A percentile compares a stretch with the other conserved stretches of the same genome.
These are phyloP conservation scores for Dictyostelium capitatum DNA, from an alignment of 78 protist genomes.

Conservation along the genomic window DNA sequence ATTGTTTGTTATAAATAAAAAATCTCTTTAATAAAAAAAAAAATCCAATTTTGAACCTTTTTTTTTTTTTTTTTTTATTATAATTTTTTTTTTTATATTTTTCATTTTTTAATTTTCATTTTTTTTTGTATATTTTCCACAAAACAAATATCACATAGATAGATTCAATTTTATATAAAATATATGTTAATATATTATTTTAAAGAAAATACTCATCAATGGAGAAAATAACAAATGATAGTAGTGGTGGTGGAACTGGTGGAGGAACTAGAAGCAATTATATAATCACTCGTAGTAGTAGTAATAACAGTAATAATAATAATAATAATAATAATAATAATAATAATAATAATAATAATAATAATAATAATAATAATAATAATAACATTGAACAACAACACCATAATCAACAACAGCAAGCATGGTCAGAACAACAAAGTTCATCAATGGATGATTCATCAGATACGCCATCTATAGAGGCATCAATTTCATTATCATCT, in stretches of 20 bases:
- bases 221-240: background rate
- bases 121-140: too few relatives aligned
- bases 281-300: background rate
- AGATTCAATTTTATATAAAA: too few relatives aligned
- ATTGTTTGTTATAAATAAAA: too few relatives aligned
- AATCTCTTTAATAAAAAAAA: too few relatives aligned
- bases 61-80: too few relatives aligned
- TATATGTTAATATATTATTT: too few relatives aligned
- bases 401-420: too few relatives aligned
- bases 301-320: background rate
- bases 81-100: too few relatives aligned
- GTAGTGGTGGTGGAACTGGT: background rate
- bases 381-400: background rate
- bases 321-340: background rate
- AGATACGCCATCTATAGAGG: background rate
- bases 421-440: background rate
- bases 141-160: too few relatives aligned
- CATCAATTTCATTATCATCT: background rate
- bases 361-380: background rate
- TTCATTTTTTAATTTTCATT: too few relatives aligned
- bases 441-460: slow-evolving; percentile 20
- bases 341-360: background rate
- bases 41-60: too few relatives aligned
- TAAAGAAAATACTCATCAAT: too few relatives aligned
- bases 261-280: background rate